Conservation (phyloP, 2,329 filamentous ascomycete species). For the Shiraia sp. region DNA sequence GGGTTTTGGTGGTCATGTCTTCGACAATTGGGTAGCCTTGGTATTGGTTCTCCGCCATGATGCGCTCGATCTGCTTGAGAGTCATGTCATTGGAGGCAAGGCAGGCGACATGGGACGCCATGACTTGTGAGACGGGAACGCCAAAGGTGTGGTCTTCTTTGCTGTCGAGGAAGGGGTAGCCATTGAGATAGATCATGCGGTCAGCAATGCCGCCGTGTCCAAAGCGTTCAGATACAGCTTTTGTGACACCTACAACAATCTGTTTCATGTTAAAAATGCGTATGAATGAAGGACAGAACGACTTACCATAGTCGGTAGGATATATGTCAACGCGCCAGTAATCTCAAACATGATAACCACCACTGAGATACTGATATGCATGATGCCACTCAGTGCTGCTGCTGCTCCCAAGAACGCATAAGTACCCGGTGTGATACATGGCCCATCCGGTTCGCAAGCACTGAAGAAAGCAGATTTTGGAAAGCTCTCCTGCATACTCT, state of each 20-base stretch:
- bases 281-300: background rate
- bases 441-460: conserved; percentile 84
- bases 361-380: conserved; percentile 96
- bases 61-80: conserved; percentile 73
- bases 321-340: conserved; percentile 95
- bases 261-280: conserved; percentile 19
- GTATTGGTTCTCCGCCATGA: conserved; percentile 78
- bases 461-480: conserved; percentile 84
- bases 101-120: conserved; percentile 76
- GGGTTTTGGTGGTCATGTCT: conserved; percentile 67
- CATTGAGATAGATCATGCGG: conserved; percentile 98
- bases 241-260: conserved; percentile 96
- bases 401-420: conserved; percentile 95
- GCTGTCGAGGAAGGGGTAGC: conserved; percentile 93
- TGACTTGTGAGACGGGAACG: conserved; percentile 86
- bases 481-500: conserved; percentile 82
- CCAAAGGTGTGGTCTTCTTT: conserved; percentile 98
- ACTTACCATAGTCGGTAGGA: conserved; percentile 85
- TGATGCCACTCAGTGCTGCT: conserved; percentile 90
- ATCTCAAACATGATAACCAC: conserved; percentile 99
- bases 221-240: conserved; percentile 86
- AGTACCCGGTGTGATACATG: conserved; percentile 95
- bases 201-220: conserved; percentile 97
- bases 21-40: conserved; percentile 94
- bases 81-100: conserved; percentile 75